These are phyloP conservation scores for Trichoderma atroviride DNA, from an alignment of 2,329 filamentous ascomycete genomes.

Conservation along the genomic window DNA sequence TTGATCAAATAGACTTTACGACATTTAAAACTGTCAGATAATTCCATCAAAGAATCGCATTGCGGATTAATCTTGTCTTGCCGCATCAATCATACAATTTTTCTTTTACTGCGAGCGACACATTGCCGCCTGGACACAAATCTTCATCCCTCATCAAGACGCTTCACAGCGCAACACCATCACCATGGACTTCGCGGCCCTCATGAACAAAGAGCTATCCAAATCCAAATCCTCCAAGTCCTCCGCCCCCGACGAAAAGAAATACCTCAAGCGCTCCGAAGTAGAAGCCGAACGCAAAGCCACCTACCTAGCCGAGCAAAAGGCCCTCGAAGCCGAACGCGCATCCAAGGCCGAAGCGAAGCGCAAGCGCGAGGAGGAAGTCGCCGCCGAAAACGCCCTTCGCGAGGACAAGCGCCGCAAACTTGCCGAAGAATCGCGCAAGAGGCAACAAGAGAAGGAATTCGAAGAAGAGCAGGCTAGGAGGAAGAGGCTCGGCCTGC, in stretches of 20 bases:
- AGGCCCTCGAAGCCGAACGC: conserved; percentile 70
- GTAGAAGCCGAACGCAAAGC: conserved; percentile 79
- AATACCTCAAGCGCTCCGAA: conserved; percentile 85
- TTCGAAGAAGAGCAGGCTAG: conserved; percentile 71
- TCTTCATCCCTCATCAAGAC: not conserved
- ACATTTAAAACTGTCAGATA: not conserved
- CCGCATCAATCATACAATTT: not conserved
- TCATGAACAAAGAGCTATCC: conserved; percentile 92
- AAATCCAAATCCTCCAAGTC: conserved; percentile 75
- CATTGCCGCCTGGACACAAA: not conserved
- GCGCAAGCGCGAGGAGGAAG: conserved; percentile 87
- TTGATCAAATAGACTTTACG: not conserved
- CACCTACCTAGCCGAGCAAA: conserved; percentile 81
- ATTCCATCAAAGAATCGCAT: not conserved
- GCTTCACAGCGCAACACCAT: conserved; percentile 9
- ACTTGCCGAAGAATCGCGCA: conserved; percentile 78
- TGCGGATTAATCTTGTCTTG: too few relatives aligned
- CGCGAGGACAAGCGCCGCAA: conserved; percentile 81
- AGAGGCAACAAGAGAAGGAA: conserved; percentile 70
- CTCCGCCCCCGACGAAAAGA: conserved; percentile 55
- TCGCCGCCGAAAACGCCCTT: conserved; percentile 65
- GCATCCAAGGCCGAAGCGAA: conserved; percentile 72
- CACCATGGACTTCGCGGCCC: conserved; percentile 89
- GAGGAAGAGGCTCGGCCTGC: conserved; percentile 77
- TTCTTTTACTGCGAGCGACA: not conserved